Evolutionary conservation across 176 grass and related monocot genomes (phyloP).

Genomic region (Saccharum officinarum): DNA sequence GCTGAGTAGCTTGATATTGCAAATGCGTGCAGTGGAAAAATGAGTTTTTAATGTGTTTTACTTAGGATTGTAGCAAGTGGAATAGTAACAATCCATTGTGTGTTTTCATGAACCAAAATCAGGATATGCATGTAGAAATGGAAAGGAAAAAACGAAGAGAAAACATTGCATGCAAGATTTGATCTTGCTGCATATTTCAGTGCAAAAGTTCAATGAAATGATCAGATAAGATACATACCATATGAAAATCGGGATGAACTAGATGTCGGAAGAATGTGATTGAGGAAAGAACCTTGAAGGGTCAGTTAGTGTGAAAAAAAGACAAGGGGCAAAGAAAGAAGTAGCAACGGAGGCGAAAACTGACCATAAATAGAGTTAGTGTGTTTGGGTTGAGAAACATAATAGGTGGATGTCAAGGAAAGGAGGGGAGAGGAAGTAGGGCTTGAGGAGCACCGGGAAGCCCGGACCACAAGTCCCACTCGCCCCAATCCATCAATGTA

Average conservation of each 20-base stretch:
- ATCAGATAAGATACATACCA: neutral
- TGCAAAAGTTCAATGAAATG: neutral
- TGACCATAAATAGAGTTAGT: slow-evolving; percentile 29
- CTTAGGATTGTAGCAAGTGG: neutral
- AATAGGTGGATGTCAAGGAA: slow-evolving; percentile 13
- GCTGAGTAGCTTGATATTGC: neutral
- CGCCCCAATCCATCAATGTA: neutral
- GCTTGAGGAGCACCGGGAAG: neutral
- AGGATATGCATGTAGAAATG: neutral
- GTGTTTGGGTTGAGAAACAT: neutral
- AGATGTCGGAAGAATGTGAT: neutral
- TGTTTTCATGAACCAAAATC: neutral
- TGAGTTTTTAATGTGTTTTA: neutral
- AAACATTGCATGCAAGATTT: neutral
- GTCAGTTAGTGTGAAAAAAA: neutral
- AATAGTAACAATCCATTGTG: neutral
- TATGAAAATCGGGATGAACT: neutral
- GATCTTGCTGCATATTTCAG: neutral
- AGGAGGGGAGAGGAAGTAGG: slow-evolving; percentile 44
- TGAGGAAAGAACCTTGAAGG: neutral
- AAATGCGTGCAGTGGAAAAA: neutral
- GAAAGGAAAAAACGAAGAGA: neutral
- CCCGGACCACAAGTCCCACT: neutral
- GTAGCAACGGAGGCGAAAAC: neutral
- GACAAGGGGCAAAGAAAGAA: neutral